Percentiles rank a stretch among this genome's conserved stretches.
Evolutionary conservation across 768 basidiomycete species (phyloP).

Genomic region (Agrocybe chaxingu): DNA sequence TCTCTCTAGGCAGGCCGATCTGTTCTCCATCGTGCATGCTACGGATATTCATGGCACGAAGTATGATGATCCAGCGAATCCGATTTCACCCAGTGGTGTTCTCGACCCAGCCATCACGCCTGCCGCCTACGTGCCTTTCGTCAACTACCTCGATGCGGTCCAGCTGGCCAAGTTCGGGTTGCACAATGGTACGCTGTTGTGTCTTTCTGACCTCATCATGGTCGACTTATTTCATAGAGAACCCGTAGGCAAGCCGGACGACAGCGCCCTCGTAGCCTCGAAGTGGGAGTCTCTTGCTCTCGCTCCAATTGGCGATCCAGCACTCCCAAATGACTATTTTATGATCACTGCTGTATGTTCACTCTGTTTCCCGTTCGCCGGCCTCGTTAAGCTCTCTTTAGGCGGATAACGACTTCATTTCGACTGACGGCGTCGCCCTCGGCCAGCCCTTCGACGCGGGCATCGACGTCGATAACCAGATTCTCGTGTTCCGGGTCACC

Average conservation of each 20-base stretch:
- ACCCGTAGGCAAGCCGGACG: slow-evolving; percentile 40
- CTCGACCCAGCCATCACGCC: slow-evolving; percentile 45
- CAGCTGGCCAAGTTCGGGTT: slow-evolving; percentile 62
- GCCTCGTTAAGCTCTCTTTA: slow-evolving; percentile 12
- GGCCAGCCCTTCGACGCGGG: slow-evolving; percentile 53
- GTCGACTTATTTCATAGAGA: background rate
- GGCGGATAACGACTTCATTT: slow-evolving; percentile 67
- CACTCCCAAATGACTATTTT: slow-evolving; percentile 64
- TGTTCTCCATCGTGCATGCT: slow-evolving; percentile 54
- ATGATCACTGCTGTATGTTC: slow-evolving; percentile 57
- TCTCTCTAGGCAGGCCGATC: slow-evolving; percentile 47
- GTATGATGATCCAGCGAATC: slow-evolving; percentile 51
- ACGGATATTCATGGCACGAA: slow-evolving; percentile 60
- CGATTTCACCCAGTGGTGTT: slow-evolving; percentile 47
- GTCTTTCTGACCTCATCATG: background rate
- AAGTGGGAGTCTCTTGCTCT: slow-evolving; percentile 71
- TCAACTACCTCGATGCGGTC: slow-evolving; percentile 47
- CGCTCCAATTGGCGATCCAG: slow-evolving; percentile 47
- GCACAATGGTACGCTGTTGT: slow-evolving; percentile 45
- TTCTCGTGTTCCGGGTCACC: slow-evolving; percentile 60
- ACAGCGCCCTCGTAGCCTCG: slow-evolving; percentile 52
- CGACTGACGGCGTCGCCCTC: slow-evolving; percentile 46
- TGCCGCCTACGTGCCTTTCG: slow-evolving; percentile 54
- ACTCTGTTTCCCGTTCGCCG: background rate
- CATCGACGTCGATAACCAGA: slow-evolving; percentile 57